Evolutionary conservation across 148 eudicot genomes (phyloP).

Genomic region (Camellia lanceoleosa): DNA sequence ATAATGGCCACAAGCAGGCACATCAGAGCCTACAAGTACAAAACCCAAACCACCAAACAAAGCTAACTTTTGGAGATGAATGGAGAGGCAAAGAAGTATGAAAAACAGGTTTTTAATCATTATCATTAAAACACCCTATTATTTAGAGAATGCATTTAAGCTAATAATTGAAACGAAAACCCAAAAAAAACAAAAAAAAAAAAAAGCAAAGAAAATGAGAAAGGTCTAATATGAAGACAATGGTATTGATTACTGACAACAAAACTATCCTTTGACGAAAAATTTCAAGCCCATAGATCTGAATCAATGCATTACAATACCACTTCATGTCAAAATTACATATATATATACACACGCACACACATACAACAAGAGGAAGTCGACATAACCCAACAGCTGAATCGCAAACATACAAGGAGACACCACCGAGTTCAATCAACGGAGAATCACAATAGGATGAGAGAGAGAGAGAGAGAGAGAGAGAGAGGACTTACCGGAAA

Average conservation of each 20-base stretch:
- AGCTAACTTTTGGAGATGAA: no score
- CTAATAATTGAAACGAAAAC: no score
- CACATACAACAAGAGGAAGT: background rate
- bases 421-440: background rate
- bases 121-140: no score
- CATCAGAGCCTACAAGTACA: no score
- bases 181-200: no score
- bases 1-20: no score
- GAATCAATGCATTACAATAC: background rate
- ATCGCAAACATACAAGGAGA: background rate
- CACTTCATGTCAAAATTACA: background rate
- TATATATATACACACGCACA: background rate
- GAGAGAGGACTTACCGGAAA: constrained; percentile 8
- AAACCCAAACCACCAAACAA: no score
- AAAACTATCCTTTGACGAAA: background rate
- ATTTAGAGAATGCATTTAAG: no score
- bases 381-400: background rate
- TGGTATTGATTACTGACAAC: background rate
- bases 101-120: no score
- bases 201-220: background rate
- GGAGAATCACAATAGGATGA: background rate
- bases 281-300: background rate
- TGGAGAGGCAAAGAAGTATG: no score
- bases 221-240: no score
- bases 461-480: background rate